These are phyloP conservation scores for Amphirosellinia nigrospora DNA, from an alignment of 495 filamentous ascomycete species.

Conservation along the genomic window DNA sequence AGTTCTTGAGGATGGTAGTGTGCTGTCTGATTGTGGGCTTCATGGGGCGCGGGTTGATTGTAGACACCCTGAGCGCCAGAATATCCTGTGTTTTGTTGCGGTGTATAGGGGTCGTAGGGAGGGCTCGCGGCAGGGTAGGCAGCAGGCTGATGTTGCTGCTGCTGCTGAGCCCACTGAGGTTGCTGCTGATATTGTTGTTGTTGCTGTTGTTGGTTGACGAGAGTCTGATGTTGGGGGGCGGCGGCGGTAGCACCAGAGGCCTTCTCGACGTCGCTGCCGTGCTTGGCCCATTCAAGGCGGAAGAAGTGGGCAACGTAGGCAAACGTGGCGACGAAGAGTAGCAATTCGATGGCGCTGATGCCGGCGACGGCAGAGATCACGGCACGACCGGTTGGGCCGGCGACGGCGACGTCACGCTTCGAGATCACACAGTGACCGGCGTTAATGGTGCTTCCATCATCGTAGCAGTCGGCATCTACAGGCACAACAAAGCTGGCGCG, in stretches of 20 bases:
- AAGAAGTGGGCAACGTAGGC: slow-evolving; percentile 51
- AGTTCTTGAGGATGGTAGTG: background rate
- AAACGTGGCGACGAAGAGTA: slow-evolving; percentile 54
- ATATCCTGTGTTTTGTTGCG: slow-evolving; percentile 30
- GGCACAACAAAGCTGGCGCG: slow-evolving; percentile 43
- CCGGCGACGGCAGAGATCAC: slow-evolving; percentile 50
- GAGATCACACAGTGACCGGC: slow-evolving; percentile 42
- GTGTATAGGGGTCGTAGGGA: slow-evolving; percentile 33
- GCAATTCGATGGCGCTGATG: slow-evolving; percentile 48
- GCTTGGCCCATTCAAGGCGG: slow-evolving; percentile 38
- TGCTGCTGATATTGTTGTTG: slow-evolving; percentile 18
- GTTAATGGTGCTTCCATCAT: slow-evolving; percentile 47
- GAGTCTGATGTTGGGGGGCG: background rate
- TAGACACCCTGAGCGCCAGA: slow-evolving; percentile 31
- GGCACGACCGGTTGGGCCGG: slow-evolving; percentile 33
- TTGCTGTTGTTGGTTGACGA: slow-evolving; percentile 20
- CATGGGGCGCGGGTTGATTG: slow-evolving; percentile 6
- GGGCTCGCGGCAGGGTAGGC: slow-evolving; percentile 29
- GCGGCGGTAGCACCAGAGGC: slow-evolving; percentile 32
- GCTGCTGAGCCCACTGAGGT: slow-evolving; percentile 34
- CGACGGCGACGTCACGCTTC: slow-evolving; percentile 39
- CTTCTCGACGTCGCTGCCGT: slow-evolving; percentile 43
- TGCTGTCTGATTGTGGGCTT: slow-evolving; percentile 9
- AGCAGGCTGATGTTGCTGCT: slow-evolving; percentile 29
- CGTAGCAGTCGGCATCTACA: slow-evolving; percentile 44